Evolutionary conservation across 768 basidiomycete species (phyloP).

Genomic region (Megacollybia marginata): DNA sequence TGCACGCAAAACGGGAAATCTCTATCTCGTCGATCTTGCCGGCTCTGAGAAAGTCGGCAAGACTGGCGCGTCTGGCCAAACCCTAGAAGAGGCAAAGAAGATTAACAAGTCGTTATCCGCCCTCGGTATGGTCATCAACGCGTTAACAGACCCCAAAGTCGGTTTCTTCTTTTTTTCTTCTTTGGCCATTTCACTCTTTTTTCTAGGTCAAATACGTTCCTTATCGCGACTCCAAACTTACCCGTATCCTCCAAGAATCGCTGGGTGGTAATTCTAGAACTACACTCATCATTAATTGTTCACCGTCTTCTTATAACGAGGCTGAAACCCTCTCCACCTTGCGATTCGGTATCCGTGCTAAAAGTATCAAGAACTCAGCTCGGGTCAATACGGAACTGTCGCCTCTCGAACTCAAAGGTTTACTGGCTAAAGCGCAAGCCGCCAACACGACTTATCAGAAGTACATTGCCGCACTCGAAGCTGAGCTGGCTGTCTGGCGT

Average conservation of each 20-base stretch:
- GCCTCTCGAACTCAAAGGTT: conserved; percentile 89
- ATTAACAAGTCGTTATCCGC: conserved; percentile 98
- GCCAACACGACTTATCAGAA: conserved; percentile 79
- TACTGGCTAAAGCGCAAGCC: conserved; percentile 83
- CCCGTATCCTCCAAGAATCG: conserved; percentile 97
- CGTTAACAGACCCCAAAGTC: conserved; percentile 93
- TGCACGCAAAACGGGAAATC: conserved; percentile 91
- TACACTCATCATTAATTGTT: conserved; percentile 99
- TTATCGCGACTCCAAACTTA: conserved; percentile 98
- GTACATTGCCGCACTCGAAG: conserved; percentile 85
- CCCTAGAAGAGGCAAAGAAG: conserved; percentile 99
- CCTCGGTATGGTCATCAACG: conserved; percentile 99
- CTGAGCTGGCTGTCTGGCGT: conserved; percentile 87
- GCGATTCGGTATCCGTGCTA: conserved; percentile 99
- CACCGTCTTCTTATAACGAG: conserved; percentile 96
- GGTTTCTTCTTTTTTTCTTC: conserved; percentile 11
- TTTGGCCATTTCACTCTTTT: neutral
- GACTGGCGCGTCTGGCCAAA: conserved; percentile 98
- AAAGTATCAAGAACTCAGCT: conserved; percentile 99
- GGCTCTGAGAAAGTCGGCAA: conserved; percentile 99
- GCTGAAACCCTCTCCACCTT: conserved; percentile 92
- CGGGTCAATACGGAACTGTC: conserved; percentile 97
- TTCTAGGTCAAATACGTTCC: conserved; percentile 89
- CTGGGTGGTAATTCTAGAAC: conserved; percentile 92
- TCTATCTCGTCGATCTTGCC: conserved; percentile 96